Percentiles rank a stretch among this genome's conserved stretches.
phyloP scores from a whole-genome alignment of 108 stramenopile species.

The Cyclotella distinguenda region DNA sequence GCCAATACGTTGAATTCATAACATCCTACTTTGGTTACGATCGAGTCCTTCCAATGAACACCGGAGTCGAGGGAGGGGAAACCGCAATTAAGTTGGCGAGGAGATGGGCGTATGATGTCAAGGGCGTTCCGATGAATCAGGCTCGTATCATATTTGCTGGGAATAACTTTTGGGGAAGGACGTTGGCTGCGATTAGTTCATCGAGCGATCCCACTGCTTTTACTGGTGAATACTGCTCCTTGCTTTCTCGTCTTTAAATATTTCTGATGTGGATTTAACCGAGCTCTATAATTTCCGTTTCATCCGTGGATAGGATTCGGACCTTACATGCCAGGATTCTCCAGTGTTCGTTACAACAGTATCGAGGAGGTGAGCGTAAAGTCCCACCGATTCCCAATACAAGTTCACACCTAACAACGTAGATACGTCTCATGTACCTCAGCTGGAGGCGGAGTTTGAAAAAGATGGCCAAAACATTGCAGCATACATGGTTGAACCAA shows the following conservation, averaged over 20 bases:
- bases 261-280: conserved; percentile 2
- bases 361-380: conserved; percentile 50
- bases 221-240: conserved; percentile 15
- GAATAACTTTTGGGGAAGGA: conserved; percentile 99
- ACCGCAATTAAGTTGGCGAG: conserved; percentile 95
- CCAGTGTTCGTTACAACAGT: conserved; percentile 88
- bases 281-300: neutral
- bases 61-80: conserved; percentile 99
- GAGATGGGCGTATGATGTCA: conserved; percentile 94
- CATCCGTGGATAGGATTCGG: conserved; percentile 54
- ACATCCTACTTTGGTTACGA: conserved; percentile 94
- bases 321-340: conserved; percentile 97
- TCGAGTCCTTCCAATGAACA: conserved; percentile 98
- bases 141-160: conserved; percentile 92
- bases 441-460: conserved; percentile 84
- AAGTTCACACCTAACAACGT: neutral
- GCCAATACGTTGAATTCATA: conserved; percentile 90
- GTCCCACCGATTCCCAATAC: neutral
- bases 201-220: conserved; percentile 94
- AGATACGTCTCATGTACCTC: neutral
- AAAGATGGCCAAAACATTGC: conserved; percentile 87
- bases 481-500: conserved; percentile 99
- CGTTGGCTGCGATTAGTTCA: conserved; percentile 94
- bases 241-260: neutral
- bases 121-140: conserved; percentile 89